phyloP scores from a whole-genome alignment of 176 grass and related monocot genomes.

The Leersia perrieri region DNA sequence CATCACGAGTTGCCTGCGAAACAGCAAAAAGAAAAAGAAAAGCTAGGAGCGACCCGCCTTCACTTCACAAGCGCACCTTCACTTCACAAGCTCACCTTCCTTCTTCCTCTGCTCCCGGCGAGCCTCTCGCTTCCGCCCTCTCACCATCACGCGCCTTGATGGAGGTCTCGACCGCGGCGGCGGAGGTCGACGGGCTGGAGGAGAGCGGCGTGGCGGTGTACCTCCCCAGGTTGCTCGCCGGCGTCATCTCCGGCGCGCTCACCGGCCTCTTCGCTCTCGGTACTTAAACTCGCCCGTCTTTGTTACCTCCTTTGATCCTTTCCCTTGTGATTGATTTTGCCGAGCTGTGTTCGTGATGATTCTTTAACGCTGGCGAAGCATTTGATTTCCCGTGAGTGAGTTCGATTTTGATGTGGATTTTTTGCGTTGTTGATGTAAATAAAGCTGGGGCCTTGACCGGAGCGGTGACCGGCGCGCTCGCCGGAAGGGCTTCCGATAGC shows the following conservation, averaged over 20 bases:
- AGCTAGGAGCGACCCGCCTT: neutral
- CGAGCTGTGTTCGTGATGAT: neutral
- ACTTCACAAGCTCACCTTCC: neutral
- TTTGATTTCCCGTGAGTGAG: neutral
- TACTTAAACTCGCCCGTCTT: too few species aligned
- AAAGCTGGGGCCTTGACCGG: conserved; percentile 67
- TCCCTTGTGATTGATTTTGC: too few species aligned
- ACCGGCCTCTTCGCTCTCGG: conserved; percentile 69
- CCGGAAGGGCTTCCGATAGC: conserved; percentile 65
- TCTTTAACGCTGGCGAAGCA: neutral
- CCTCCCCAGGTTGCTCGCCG: conserved; percentile 59
- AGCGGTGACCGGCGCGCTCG: conserved; percentile 61
- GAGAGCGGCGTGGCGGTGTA: conserved; percentile 34
- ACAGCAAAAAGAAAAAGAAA: neutral
- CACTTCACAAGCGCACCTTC: neutral
- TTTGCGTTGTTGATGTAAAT: neutral
- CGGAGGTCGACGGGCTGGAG: conserved; percentile 23
- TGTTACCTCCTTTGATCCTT: too few species aligned
- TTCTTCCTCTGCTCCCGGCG: neutral
- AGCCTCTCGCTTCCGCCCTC: neutral
- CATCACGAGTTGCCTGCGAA: neutral
- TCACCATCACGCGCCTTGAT: conserved; percentile 24
- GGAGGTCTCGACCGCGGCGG: conserved; percentile 32
- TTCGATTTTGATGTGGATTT: conserved; percentile 12
- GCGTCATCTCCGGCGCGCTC: conserved; percentile 61